A percentile compares a stretch with the other conserved stretches of the same genome.
Conservation (phyloP, 768 basidiomycete species). For the Kwoniella dendrophila region DNA sequence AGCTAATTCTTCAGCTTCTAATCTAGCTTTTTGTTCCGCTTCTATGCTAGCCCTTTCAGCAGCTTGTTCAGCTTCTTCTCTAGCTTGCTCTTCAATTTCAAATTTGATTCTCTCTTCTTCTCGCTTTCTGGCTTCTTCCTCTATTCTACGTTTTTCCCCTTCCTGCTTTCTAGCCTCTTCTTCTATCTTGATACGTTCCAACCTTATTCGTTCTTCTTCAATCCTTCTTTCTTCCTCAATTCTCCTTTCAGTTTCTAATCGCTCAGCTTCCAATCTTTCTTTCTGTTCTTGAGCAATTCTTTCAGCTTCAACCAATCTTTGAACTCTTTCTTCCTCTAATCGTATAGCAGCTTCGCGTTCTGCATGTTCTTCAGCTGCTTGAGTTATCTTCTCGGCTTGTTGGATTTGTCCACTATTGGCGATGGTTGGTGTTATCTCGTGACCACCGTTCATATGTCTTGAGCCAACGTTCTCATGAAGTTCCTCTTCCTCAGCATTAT, state of each 20-base stretch:
- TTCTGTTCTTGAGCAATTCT: neutral
- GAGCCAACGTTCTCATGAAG: neutral
- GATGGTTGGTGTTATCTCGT: neutral
- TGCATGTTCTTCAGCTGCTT: constrained; percentile 15
- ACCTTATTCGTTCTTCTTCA: constrained; percentile 17
- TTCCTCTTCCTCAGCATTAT: neutral
- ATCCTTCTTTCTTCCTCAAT: constrained; percentile 13
- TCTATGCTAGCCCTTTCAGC: constrained; percentile 6
- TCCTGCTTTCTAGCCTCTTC: constrained; percentile 10
- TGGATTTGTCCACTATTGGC: neutral
- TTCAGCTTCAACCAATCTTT: constrained; percentile 10
- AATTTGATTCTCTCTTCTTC: constrained; percentile 6
- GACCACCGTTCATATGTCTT: neutral
- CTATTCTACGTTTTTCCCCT: constrained; percentile 2
- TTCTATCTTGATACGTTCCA: constrained; percentile 13
- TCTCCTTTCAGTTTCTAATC: constrained; percentile 8
- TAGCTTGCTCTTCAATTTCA: constrained; percentile 16
- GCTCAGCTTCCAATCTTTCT: constrained; percentile 19
- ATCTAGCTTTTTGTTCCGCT: constrained; percentile 11
- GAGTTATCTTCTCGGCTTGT: constrained; percentile 13
- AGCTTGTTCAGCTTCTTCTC: constrained; percentile 11
- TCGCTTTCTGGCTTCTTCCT: neutral
- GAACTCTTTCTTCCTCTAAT: constrained; percentile 12
- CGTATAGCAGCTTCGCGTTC: constrained; percentile 14
- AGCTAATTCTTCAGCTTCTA: constrained; percentile 12